Percentiles rank a stretch among this genome's conserved stretches.
Conservation (phyloP, 768 basidiomycete species). For the Ramaria sp. region DNA sequence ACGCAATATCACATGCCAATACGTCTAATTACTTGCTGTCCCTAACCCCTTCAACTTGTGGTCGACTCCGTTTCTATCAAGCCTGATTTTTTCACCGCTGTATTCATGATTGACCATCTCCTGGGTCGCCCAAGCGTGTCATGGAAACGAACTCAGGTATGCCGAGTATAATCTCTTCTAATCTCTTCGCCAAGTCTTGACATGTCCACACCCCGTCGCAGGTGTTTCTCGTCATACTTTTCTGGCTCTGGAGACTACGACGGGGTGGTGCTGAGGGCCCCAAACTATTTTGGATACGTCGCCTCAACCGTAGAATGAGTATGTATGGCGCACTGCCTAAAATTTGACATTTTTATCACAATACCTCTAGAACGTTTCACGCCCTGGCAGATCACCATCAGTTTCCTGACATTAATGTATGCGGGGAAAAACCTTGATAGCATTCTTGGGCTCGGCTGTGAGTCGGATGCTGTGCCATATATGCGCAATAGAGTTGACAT, state of each 20-base stretch:
- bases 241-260: conserved; percentile 80
- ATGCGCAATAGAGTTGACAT: conserved; percentile 10
- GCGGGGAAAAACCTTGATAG: conserved; percentile 77
- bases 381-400: conserved; percentile 92
- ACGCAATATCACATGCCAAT: conserved; percentile 9
- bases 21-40: background rate
- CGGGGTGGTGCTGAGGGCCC: conserved; percentile 57
- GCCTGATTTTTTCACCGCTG: background rate
- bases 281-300: conserved; percentile 51
- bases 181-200: background rate
- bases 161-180: conserved; percentile 10
- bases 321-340: conserved; percentile 17
- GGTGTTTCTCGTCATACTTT: conserved; percentile 85
- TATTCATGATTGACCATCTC: conserved; percentile 85
- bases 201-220: conserved; percentile 20
- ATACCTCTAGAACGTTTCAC: conserved; percentile 58
- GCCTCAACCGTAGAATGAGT: conserved; percentile 52
- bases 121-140: conserved; percentile 77
- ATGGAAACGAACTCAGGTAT: conserved; percentile 82
- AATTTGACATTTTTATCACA: background rate
- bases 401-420: conserved; percentile 77
- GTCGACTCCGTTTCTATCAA: background rate
- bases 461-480: conserved; percentile 20
- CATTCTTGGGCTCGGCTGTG: conserved; percentile 73
- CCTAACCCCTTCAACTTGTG: background rate